Conservation (phyloP, 495 filamentous ascomycete species). For the Rostrohypoxylon terebratum region DNA sequence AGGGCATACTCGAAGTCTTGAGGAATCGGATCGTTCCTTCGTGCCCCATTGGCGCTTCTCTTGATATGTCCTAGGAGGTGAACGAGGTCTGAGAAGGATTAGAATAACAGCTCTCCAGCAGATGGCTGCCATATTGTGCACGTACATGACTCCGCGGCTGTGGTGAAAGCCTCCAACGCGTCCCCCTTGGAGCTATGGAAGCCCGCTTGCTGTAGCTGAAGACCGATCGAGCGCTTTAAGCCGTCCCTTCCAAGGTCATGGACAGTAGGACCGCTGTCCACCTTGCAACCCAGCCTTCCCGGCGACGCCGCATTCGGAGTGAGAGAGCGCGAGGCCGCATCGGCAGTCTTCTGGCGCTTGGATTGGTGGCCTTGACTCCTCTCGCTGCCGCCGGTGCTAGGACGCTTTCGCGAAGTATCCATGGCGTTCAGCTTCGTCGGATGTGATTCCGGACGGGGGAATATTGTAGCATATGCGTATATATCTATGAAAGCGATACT, state of each 20-base stretch:
- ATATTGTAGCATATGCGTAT: not conserved
- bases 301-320: not conserved
- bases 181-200: slow-evolving; percentile 56
- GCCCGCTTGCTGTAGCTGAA: slow-evolving; percentile 56
- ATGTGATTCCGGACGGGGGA: too few species aligned
- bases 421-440: slow-evolving; percentile 7
- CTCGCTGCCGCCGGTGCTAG: slow-evolving; percentile 29
- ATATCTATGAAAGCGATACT: not conserved
- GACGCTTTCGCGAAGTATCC: slow-evolving; percentile 36
- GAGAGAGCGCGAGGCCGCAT: slow-evolving; percentile 20
- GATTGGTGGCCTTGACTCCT: slow-evolving; percentile 24
- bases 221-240: slow-evolving; percentile 54
- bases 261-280: slow-evolving; percentile 35
- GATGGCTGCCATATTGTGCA: slow-evolving; percentile 1
- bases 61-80: slow-evolving; percentile 50
- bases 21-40: slow-evolving; percentile 53
- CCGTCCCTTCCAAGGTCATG: slow-evolving; percentile 54
- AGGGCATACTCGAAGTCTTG: slow-evolving; percentile 56
- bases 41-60: slow-evolving; percentile 50
- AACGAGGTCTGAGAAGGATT: slow-evolving; percentile 50
- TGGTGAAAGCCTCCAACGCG: slow-evolving; percentile 58
- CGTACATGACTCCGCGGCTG: slow-evolving; percentile 56
- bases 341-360: slow-evolving; percentile 51
- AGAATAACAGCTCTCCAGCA: slow-evolving; percentile 2
- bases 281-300: slow-evolving; percentile 11